Conservation (phyloP, 495 filamentous ascomycete species). For the Neohortaea acidophila region DNA sequence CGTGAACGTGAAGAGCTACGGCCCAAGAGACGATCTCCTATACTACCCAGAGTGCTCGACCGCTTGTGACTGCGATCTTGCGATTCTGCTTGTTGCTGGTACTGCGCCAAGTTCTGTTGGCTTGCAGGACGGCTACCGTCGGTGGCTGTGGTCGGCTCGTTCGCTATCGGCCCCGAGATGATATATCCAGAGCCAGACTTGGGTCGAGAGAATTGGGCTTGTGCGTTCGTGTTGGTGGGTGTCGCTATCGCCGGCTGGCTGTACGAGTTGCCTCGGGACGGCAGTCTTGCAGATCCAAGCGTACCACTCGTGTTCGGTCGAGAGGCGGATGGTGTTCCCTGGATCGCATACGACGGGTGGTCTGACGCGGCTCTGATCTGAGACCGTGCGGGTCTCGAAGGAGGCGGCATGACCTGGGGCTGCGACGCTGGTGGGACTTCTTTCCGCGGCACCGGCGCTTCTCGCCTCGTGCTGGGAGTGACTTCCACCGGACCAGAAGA, state of each 20-base stretch:
- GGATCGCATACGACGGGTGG: slow-evolving; percentile 28
- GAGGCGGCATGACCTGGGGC: slow-evolving; percentile 32
- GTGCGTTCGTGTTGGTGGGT: slow-evolving; percentile 76
- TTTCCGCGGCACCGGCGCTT: slow-evolving; percentile 6
- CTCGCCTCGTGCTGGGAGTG: background rate
- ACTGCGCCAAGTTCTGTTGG: slow-evolving; percentile 30
- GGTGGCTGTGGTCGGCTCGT: slow-evolving; percentile 1
- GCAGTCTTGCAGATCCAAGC: slow-evolving; percentile 46
- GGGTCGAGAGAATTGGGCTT: slow-evolving; percentile 82
- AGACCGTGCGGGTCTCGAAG: slow-evolving; percentile 34
- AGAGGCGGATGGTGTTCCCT: slow-evolving; percentile 32
- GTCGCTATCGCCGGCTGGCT: slow-evolving; percentile 76
- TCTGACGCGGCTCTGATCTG: slow-evolving; percentile 43
- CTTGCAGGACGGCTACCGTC: slow-evolving; percentile 8
- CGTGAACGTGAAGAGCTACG: slow-evolving; percentile 67
- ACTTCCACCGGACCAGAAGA: slow-evolving; percentile 36
- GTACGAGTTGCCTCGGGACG: slow-evolving; percentile 69
- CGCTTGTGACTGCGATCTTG: slow-evolving; percentile 57
- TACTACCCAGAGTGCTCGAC: slow-evolving; percentile 74
- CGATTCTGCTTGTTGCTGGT: slow-evolving; percentile 24
- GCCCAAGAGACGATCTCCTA: slow-evolving; percentile 63
- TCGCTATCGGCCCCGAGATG: slow-evolving; percentile 53
- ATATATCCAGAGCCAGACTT: slow-evolving; percentile 48
- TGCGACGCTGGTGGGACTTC: slow-evolving; percentile 8
- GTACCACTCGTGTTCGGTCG: slow-evolving; percentile 74